Evolutionary conservation across 2,329 filamentous ascomycete genomes (phyloP), one percentile per base, ranked within the genome.

Genomic region (Ophiosphaerella narmari): DNA sequence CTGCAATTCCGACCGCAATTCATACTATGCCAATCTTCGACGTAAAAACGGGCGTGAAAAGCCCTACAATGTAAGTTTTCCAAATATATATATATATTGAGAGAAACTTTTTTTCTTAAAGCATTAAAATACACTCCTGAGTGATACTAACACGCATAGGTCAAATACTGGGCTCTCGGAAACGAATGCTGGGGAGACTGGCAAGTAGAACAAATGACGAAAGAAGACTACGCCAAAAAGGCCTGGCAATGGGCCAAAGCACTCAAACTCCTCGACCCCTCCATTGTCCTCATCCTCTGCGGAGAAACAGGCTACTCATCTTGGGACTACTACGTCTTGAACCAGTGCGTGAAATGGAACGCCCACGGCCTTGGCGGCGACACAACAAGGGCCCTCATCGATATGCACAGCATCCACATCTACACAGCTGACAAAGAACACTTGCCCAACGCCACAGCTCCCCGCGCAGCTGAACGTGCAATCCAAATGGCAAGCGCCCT

Each of bases 81-180:
- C 23, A n/a, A n/a, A n/a, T n/a, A n/a, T n/a, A n/a, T n/a, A n/a
- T n/a, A n/a, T 32, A 31, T 13, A 14, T n/a, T 26, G 32, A 31
- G 4, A 18, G 26, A 9, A 8, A 29, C 7, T 7, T 29, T 21
- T 21, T 21, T 21, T 21, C 18, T 5, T 4, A 21, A 21, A 21
- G 3, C 18, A 21, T 21, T 4, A 21, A 5, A 21, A 21, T 21
- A 4, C 18, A 5, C 18, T 21, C 4, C 3, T 21, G 4, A 21
- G 3, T 21, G 18, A 29, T 29, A 11, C 26, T 29, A 29, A 29
- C 11, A 11, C 26, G 3, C 11, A 16, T 40, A 65, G 62, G 77
- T 92, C 63, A 91, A 90, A 74, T 93, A 92, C 78, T 94, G 90
- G 90, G 89, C 88, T 1, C 82, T 94, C 23, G 90, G 90, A 8